Percentiles rank a stretch among this genome's conserved stretches.
Evolutionary conservation across 176 grass and related monocot species (phyloP).

Genomic region (Cenchrus fungigraminus): DNA sequence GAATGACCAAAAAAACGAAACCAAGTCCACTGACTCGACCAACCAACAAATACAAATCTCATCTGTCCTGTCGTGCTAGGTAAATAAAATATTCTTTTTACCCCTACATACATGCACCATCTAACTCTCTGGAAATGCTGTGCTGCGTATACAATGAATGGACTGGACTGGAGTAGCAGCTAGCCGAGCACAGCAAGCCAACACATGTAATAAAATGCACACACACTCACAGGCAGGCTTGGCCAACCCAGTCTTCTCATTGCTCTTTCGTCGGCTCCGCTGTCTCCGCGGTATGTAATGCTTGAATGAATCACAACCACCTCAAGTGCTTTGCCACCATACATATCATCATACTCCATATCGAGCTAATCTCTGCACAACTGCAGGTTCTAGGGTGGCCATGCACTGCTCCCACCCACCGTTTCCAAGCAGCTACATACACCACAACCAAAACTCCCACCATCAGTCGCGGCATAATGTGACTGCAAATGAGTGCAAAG

Average conservation of each 20-base stretch:
- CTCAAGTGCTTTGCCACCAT: neutral
- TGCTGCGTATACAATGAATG: neutral
- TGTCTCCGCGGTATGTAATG: neutral
- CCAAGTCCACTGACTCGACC: slow-evolving; percentile 45
- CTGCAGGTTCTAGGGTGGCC: slow-evolving; percentile 67
- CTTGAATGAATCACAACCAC: neutral
- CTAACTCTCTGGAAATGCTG: neutral
- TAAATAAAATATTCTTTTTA: neutral
- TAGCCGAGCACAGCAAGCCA: neutral
- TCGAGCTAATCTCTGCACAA: slow-evolving; percentile 70
- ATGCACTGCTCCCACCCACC: slow-evolving; percentile 89
- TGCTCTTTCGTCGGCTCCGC: neutral
- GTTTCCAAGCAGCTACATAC: slow-evolving; percentile 74
- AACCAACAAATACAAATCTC: slow-evolving; percentile 36
- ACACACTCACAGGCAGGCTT: neutral
- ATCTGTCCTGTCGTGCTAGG: neutral
- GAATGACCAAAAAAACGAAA: slow-evolving; percentile 44
- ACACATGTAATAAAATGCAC: slow-evolving; percentile 18
- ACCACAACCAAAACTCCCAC: neutral
- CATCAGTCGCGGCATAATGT: neutral
- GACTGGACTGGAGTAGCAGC: neutral
- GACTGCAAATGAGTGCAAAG: neutral
- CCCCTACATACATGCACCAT: neutral
- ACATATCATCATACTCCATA: slow-evolving; percentile 57
- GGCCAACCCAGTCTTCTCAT: neutral